Base-by-base conservation (phyloP, 2,329 filamentous ascomycete species). In the Xylaria sp. region DNA sequence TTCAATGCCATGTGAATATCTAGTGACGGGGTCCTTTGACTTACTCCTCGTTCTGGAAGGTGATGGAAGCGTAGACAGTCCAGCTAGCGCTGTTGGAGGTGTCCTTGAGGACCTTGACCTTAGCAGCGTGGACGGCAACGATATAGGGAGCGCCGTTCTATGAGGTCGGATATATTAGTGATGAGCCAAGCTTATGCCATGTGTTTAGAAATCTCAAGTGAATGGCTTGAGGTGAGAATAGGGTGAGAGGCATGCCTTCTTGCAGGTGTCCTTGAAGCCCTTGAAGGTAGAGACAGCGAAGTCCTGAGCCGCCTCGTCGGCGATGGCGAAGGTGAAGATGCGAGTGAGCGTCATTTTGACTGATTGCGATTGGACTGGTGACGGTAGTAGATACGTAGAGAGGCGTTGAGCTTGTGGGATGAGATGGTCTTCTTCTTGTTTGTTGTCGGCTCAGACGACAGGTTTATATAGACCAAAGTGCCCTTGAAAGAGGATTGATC, bases 301-400 rank as follows among this genome's bases (percentile, higher is more conserved):
- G 40, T 60, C 61, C 54, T 66, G 64, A 38, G 54, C 53, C 37
- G 60, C 47, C 42, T 47, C 61, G 28, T 66, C 64, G 50, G 61
- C 46, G 21, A 64, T 61, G 46, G 64, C 64, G 38, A 66, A 59
- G 42, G 52, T 54, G 60, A 64, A 60, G 42, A 66, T 58, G 38
- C 57, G 60, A 61, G 61, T 63, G 64, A 66, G 28, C 42, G 64
- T 60, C 64, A 66, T 66, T 47, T 55, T 64, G 61, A 59, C 33
- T 11, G 51, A 52, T 3, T 56, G 28, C 17, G n/a, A 23, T 40
- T 49, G 54, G 31, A 46, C 21, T 53, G 15, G 35, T 50, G 12
- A 11, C 46, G 7, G 55, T 51, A 25, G 35, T 42, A n/a, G n/a
- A n/a, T 55, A 28, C 56, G 35, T 62, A 50, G 47, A 49, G 17